Percentiles rank a stretch among this genome's conserved stretches.
phyloP scores from a whole-genome alignment of 108 stramenopile genomes.

The Pseudonitzschia delicatissima region DNA sequence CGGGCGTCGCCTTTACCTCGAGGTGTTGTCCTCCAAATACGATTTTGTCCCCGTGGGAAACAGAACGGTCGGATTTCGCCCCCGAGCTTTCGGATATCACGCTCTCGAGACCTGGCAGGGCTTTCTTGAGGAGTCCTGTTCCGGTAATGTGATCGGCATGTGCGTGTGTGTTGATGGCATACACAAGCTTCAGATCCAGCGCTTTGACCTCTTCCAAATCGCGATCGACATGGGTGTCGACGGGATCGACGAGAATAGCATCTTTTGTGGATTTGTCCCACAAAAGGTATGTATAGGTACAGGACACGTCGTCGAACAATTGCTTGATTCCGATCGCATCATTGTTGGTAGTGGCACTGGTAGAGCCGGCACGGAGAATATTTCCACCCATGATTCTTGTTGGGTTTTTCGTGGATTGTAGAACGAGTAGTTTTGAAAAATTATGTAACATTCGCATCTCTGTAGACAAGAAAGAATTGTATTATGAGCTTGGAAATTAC shows the following conservation, averaged over 20 bases:
- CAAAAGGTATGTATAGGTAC: constrained; percentile 87
- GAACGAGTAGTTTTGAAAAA: no score
- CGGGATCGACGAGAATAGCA: constrained; percentile 90
- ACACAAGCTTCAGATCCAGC: constrained; percentile 70
- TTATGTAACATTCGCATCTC: no score
- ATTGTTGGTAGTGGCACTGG: no score
- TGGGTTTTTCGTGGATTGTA: no score
- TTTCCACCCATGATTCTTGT: background rate
- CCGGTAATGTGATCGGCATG: constrained; percentile 93
- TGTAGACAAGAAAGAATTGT: no score
- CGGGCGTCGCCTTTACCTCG: constrained; percentile 74
- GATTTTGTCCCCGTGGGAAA: constrained; percentile 66
- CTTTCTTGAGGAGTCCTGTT: constrained; percentile 62
- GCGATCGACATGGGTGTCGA: constrained; percentile 78
- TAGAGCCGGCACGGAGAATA: background rate
- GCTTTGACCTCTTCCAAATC: constrained; percentile 62
- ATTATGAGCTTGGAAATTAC: no score
- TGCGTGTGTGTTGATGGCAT: constrained; percentile 76
- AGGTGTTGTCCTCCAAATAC: constrained; percentile 67
- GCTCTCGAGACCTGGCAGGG: constrained; percentile 55
- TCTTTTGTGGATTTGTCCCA: constrained; percentile 78
- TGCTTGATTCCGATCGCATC: constrained; percentile 72
- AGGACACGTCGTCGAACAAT: constrained; percentile 85
- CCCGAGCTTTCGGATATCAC: constrained; percentile 69
- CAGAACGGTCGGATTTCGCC: constrained; percentile 66